These are phyloP conservation scores for Triangularia setosa DNA, from an alignment of 2,329 filamentous ascomycete species.

Conservation along the genomic window DNA sequence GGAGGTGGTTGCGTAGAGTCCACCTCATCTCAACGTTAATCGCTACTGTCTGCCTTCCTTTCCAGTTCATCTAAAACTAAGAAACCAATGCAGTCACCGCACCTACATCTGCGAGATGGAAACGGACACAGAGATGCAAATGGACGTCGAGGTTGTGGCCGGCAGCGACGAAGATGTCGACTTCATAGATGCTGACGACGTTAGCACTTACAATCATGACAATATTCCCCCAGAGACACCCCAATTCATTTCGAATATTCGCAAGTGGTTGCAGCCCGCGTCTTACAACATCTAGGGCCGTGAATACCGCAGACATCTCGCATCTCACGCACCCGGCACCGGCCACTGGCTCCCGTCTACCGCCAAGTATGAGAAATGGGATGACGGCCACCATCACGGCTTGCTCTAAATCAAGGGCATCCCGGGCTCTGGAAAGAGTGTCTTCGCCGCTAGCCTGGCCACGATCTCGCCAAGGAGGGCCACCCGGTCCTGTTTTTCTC, in stretches of 20 bases:
- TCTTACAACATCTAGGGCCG: slow-evolving; percentile 22
- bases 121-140: background rate
- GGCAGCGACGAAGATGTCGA: slow-evolving; percentile 4
- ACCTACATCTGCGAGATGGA: background rate
- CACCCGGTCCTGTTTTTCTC: slow-evolving; percentile 37
- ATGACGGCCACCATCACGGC: slow-evolving; percentile 18
- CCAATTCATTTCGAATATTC: slow-evolving; percentile 17
- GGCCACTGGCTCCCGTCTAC: slow-evolving; percentile 26
- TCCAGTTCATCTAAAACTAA: background rate
- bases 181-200: slow-evolving; percentile 1
- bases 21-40: too few relatives aligned
- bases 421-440: slow-evolving; percentile 38
- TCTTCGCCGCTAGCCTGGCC: slow-evolving; percentile 30
- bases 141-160: background rate
- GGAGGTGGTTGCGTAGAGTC: too few relatives aligned
- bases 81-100: background rate
- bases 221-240: slow-evolving; percentile 2
- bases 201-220: slow-evolving; percentile 2
- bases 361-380: slow-evolving; percentile 24
- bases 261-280: slow-evolving; percentile 30
- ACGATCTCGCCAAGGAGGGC: slow-evolving; percentile 20
- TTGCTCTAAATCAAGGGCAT: slow-evolving; percentile 36
- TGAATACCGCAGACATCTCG: slow-evolving; percentile 27
- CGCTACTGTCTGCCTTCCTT: too few relatives aligned
- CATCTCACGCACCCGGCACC: slow-evolving; percentile 24